phyloP scores from a whole-genome alignment of 805 yeast genomes.

The Nakazawaea sp. region DNA sequence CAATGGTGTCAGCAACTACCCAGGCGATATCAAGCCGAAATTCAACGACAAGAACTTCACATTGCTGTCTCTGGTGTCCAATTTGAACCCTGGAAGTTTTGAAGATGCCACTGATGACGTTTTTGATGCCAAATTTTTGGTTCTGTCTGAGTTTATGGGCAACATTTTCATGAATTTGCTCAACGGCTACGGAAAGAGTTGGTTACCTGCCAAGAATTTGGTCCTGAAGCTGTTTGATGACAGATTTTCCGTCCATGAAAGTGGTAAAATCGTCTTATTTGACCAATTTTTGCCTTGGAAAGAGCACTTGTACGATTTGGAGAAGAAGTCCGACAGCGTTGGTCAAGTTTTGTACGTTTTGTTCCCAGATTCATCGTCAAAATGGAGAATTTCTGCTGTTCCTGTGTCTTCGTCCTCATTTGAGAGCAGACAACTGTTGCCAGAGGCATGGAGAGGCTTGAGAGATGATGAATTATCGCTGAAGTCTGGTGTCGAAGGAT shows the following conservation, averaged over 20 bases:
- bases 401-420: constrained; percentile 75
- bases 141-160: constrained; percentile 83
- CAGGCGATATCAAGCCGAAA: constrained; percentile 46
- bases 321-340: constrained; percentile 47
- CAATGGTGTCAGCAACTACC: constrained; percentile 79
- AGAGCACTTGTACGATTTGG: constrained; percentile 77
- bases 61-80: constrained; percentile 70
- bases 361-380: constrained; percentile 63
- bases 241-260: constrained; percentile 54
- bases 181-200: constrained; percentile 68
- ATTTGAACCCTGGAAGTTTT: constrained; percentile 84
- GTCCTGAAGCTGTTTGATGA: constrained; percentile 63
- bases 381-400: constrained; percentile 89
- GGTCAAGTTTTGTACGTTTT: constrained; percentile 68
- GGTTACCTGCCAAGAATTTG: constrained; percentile 83
- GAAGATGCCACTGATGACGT: constrained; percentile 57
- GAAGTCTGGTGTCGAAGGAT: constrained; percentile 74
- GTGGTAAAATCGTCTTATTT: constrained; percentile 71
- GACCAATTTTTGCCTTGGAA: constrained; percentile 91
- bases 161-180: constrained; percentile 62
- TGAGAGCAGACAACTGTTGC: constrained; percentile 79
- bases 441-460: constrained; percentile 91
- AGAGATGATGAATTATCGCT: constrained; percentile 79
- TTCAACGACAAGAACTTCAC: constrained; percentile 71
- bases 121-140: constrained; percentile 57